Base-by-base conservation (phyloP, 148 eudicot species). In the Heliamphora exappendiculata region DNA sequence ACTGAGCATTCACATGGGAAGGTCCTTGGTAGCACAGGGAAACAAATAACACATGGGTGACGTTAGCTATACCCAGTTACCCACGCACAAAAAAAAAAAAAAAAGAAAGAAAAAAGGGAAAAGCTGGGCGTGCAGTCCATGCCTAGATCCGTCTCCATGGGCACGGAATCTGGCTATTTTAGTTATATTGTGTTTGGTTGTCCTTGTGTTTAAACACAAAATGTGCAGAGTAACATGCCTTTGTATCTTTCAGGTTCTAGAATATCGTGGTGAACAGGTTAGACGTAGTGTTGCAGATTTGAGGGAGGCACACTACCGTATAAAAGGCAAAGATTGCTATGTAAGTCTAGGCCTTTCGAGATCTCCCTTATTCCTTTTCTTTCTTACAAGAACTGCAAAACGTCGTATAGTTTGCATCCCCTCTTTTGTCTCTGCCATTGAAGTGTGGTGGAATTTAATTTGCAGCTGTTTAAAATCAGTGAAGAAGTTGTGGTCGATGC, bases 261-360 rank as follows among this genome's bases (percentile, higher is more conserved):
- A 95, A 86, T 95, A 95, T 84, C 93, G 99, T 50, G 99, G 99
- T 53, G 99, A 92, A 84, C 99, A 95, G 83, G 99, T 95, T 33
- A 88, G 99, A 78, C 82, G 99, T 39, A 95, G 96, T 84, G 81
- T 95, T 80, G 99, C 99, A 37, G 99, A 95, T 86, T 82, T 95
- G 81, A 91, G 99, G 81, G 99, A 95, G 81, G 93, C 90, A 22
- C 90, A 84, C 44, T 95, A 95, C 64, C 88, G 90, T 33, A 36
- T 70, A 60, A 88, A 88, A 87, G 99, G 99, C 75, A 95, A 95
- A 87, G 99, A 95, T 81, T 95, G 98, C 84, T 95, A 95, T 82
- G 98, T 95, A 77, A 84, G 99, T 80, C 55, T 5, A 70, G 53
- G 31, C 28, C 64, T 51, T 59, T 78, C 47, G n/a, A 58, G 64